Conservation (phyloP, 768 basidiomycete genomes). For the Hysterangium stoloniferum region DNA sequence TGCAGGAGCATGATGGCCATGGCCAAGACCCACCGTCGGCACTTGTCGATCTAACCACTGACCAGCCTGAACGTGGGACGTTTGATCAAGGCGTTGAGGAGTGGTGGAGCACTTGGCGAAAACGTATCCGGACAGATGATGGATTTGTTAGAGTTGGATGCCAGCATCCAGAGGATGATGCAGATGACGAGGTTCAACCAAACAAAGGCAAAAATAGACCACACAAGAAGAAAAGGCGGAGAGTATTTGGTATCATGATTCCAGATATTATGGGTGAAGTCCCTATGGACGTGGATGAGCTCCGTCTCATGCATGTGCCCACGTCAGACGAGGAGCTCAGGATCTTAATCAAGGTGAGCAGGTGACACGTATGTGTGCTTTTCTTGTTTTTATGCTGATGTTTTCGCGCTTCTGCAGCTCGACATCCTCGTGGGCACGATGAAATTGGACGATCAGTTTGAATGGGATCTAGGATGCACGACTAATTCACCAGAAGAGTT, state of each 20-base stretch:
- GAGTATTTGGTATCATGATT: constrained; percentile 14
- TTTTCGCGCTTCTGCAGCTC: constrained; percentile 41
- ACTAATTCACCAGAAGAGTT: constrained; percentile 87
- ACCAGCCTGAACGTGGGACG: constrained; percentile 28
- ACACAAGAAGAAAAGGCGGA: constrained; percentile 24
- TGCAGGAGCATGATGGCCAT: constrained; percentile 29
- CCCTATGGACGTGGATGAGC: constrained; percentile 48
- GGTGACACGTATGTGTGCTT: constrained; percentile 17
- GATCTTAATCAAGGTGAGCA: constrained; percentile 88
- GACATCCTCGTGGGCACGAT: constrained; percentile 92
- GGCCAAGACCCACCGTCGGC: constrained; percentile 18
- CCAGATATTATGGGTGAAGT: constrained; percentile 29
- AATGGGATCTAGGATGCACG: constrained; percentile 88
- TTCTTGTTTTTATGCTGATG: constrained; percentile 1
- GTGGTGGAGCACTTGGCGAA: constrained; percentile 75
- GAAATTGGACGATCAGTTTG: constrained; percentile 94
- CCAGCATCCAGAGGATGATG: constrained; percentile 23
- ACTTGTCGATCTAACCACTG: background rate
- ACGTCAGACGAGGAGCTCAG: constrained; percentile 71
- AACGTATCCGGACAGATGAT: constrained; percentile 36
- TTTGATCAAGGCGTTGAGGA: constrained; percentile 41
- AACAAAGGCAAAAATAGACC: background rate
- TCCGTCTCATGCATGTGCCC: constrained; percentile 49
- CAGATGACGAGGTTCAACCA: constrained; percentile 20
- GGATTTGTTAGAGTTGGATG: constrained; percentile 25